Conservation (phyloP, 1,284 basidiomycete genomes). For the Sanghuangporus baumii region DNA sequence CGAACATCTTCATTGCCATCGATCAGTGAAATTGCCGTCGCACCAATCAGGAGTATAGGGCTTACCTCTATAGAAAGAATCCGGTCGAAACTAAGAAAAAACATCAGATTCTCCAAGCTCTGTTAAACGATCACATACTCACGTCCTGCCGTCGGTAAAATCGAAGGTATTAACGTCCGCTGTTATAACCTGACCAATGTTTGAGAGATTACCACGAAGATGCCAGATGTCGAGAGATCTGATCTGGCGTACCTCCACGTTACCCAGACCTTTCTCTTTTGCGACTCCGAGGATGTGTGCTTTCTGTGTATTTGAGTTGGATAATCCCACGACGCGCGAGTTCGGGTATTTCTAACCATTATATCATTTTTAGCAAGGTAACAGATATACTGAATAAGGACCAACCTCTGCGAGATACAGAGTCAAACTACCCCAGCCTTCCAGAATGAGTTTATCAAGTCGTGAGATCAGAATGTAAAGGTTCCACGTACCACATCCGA, state of each 20-base stretch:
- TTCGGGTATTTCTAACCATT: constrained; percentile 59
- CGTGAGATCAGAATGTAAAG: not conserved
- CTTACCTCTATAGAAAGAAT: constrained; percentile 67
- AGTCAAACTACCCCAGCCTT: constrained; percentile 68
- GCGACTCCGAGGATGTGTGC: constrained; percentile 56
- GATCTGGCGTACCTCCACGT: constrained; percentile 41
- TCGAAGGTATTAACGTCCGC: constrained; percentile 68
- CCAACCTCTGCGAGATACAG: constrained; percentile 62
- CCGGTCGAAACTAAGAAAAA: constrained; percentile 55
- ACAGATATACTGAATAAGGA: not conserved
- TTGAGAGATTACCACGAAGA: not conserved
- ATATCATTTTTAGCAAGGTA: not conserved
- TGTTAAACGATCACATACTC: constrained; percentile 21
- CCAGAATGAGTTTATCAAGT: not conserved
- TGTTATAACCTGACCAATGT: constrained; percentile 48
- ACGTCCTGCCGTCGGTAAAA: constrained; percentile 48
- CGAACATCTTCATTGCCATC: constrained; percentile 54
- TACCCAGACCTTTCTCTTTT: constrained; percentile 47
- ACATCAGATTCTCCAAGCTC: not conserved
- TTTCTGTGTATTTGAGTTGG: constrained; percentile 73
- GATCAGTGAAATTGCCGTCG: too few species aligned
- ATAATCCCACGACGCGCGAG: constrained; percentile 59
- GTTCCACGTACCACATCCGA: constrained; percentile 56
- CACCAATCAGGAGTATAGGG: not conserved
- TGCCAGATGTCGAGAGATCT: not conserved